Percentiles rank a stretch among this genome's conserved stretches.
phyloP scores from a whole-genome alignment of 345 rosid genomes.

The Gossypium anomalum region DNA sequence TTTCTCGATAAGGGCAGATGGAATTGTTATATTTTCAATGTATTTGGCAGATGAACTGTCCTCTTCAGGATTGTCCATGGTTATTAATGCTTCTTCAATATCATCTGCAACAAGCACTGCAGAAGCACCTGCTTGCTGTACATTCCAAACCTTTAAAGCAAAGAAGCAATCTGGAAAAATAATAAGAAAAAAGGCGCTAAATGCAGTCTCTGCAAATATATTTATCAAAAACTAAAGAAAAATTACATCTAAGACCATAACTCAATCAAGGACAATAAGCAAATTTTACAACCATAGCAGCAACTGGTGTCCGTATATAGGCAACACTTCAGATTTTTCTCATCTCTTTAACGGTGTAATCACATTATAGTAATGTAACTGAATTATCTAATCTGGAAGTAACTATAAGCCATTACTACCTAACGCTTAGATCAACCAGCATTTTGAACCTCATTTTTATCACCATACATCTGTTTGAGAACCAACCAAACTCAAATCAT shows the following conservation, averaged over 20 bases:
- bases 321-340: not conserved
- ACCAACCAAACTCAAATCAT: not conserved
- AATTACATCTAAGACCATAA: not conserved
- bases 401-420: not conserved
- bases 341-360: not conserved
- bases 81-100: slow-evolving; percentile 74
- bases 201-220: not conserved
- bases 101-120: slow-evolving; percentile 92
- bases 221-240: slow-evolving; percentile 35
- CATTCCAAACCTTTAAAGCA: slow-evolving; percentile 94
- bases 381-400: not conserved
- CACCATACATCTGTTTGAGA: not conserved
- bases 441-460: not conserved
- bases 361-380: not conserved
- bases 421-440: not conserved
- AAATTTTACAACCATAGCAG: not conserved
- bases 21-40: not conserved
- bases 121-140: slow-evolving; percentile 90
- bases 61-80: slow-evolving; percentile 70
- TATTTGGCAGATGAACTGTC: not conserved
- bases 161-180: slow-evolving; percentile 32
- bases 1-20: not conserved
- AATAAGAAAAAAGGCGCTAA: slow-evolving; percentile 15
- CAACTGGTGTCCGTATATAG: too few species aligned
- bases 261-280: not conserved